phyloP scores from a whole-genome alignment of 2,329 filamentous ascomycete species.

The Phialocephala sp. region DNA sequence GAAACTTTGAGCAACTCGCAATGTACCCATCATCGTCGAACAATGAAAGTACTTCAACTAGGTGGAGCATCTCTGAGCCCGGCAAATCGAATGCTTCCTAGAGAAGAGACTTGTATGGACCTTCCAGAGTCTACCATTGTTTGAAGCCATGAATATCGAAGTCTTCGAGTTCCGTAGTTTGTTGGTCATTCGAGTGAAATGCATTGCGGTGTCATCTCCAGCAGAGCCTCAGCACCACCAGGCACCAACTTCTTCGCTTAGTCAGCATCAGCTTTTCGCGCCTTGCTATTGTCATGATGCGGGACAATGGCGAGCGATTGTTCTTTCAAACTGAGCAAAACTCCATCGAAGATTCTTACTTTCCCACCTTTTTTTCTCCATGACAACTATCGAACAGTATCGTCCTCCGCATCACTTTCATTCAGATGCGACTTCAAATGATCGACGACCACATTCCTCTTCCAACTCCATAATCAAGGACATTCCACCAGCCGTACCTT shows the following conservation, averaged over 20 bases:
- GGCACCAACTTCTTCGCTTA: neutral
- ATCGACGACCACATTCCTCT: conserved; percentile 49
- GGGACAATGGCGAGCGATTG: neutral
- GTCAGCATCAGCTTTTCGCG: neutral
- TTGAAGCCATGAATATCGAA: too few species aligned
- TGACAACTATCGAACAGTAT: conserved; percentile 67
- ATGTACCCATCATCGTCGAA: too few species aligned
- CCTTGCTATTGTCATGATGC: neutral
- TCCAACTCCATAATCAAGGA: conserved; percentile 56
- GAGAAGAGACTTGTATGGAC: too few species aligned
- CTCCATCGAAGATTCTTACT: conserved; percentile 3
- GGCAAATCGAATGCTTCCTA: too few species aligned
- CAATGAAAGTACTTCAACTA: too few species aligned
- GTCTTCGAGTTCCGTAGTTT: too few species aligned
- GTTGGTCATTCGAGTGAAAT: neutral
- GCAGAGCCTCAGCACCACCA: neutral
- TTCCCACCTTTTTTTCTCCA: conserved; percentile 42
- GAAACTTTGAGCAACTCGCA: too few species aligned
- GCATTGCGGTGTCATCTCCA: neutral
- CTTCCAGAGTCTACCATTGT: too few species aligned
- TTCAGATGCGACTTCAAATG: conserved; percentile 39
- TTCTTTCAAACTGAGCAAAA: neutral
- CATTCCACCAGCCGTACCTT: conserved; percentile 65
- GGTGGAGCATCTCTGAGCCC: too few species aligned
- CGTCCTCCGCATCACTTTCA: conserved; percentile 42